These are phyloP conservation scores for Paxillus involutus DNA, from an alignment of 768 basidiomycete species.

Conservation along the genomic window DNA sequence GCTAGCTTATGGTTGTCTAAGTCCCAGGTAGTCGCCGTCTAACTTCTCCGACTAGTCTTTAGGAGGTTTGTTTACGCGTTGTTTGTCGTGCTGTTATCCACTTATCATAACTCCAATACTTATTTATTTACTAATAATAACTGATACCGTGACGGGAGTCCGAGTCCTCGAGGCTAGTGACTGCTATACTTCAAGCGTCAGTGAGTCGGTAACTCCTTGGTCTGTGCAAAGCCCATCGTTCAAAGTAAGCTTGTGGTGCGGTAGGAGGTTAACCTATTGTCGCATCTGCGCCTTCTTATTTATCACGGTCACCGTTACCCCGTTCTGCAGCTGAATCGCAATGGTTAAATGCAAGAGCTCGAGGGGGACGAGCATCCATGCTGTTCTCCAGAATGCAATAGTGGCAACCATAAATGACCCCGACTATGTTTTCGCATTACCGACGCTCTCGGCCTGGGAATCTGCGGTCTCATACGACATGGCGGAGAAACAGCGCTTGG, in stretches of 20 bases:
- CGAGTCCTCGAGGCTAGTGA: too few species aligned
- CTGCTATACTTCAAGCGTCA: too few species aligned
- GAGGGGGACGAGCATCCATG: slow-evolving; percentile 5
- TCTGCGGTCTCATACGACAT: slow-evolving; percentile 24
- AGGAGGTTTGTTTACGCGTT: slow-evolving; percentile 5
- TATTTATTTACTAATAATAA: too few species aligned
- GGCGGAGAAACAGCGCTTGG: slow-evolving; percentile 40
- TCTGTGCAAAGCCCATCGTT: neutral
- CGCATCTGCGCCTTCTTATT: neutral
- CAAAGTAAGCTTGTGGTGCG: neutral
- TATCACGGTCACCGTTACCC: neutral
- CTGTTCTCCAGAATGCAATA: slow-evolving; percentile 21
- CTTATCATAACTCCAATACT: too few species aligned
- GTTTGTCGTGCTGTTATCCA: slow-evolving; percentile 1
- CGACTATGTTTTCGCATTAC: slow-evolving; percentile 24
- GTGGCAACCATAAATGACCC: slow-evolving; percentile 29
- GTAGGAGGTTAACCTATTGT: neutral
- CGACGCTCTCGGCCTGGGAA: slow-evolving; percentile 29
- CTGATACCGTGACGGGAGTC: too few species aligned
- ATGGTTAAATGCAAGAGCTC: slow-evolving; percentile 25
- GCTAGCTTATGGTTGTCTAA: neutral
- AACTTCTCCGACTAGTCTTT: too few species aligned
- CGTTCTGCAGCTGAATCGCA: neutral
- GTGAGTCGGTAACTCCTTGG: too few species aligned
- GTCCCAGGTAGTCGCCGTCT: too few species aligned